phyloP scores from a whole-genome alignment of 306 rosid species.

The Betula pendula region DNA sequence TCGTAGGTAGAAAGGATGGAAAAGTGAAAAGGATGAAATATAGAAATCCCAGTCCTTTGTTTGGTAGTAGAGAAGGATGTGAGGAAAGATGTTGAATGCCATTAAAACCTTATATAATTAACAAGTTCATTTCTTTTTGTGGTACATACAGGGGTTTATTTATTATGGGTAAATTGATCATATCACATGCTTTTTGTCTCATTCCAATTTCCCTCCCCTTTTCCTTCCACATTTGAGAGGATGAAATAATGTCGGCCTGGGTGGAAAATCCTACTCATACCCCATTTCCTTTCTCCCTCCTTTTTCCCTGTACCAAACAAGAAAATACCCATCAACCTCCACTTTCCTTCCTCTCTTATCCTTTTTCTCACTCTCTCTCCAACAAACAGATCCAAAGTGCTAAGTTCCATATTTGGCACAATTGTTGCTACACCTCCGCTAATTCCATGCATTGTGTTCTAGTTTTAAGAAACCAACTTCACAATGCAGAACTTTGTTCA shows the following conservation, averaged over 20 bases:
- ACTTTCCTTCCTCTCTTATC: background rate
- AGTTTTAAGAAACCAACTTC: background rate
- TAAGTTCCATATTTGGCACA: background rate
- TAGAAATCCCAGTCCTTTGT: background rate
- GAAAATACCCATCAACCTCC: background rate
- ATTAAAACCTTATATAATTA: background rate
- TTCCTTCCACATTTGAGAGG: background rate
- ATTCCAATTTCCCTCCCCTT: background rate
- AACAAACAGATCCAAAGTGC: background rate
- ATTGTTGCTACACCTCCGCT: background rate
- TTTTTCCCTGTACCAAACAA: background rate
- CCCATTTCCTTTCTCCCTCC: background rate
- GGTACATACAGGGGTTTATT: background rate
- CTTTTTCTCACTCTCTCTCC: background rate
- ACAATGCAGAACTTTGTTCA: background rate
- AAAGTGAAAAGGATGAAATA: background rate
- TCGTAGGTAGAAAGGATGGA: no score
- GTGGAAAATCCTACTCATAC: background rate
- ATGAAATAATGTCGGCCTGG: background rate
- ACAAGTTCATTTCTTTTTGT: no score
- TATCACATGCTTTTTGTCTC: background rate
- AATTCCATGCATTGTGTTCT: background rate
- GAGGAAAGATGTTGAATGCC: background rate
- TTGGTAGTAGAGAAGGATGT: background rate
- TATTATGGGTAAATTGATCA: constrained; percentile 1